Evolutionary conservation across 2,329 filamentous ascomycete genomes (phyloP).

Genomic region (Colletotrichum caudatum): DNA sequence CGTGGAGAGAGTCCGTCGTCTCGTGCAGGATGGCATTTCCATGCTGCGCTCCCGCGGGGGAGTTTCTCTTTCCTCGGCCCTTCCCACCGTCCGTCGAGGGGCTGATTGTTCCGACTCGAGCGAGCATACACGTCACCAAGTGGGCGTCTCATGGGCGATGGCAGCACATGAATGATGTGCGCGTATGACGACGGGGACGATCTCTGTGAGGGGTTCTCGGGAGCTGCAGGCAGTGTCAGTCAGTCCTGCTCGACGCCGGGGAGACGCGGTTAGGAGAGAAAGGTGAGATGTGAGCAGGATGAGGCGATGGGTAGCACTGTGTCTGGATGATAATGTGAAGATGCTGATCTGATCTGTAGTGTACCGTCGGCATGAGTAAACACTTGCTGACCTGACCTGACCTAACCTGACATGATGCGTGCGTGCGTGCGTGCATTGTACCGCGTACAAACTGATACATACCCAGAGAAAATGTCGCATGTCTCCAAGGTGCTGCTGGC

Average conservation of each 20-base stretch:
- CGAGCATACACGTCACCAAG: neutral
- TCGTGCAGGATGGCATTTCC: constrained; percentile 5
- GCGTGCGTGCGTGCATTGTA: neutral
- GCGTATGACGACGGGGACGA: constrained; percentile 35
- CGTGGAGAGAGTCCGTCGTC: neutral
- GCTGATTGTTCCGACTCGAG: neutral
- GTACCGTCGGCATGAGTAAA: neutral
- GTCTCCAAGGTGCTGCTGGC: constrained; percentile 2
- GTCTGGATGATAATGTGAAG: neutral
- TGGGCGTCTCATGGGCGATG: neutral
- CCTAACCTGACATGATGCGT: no score
- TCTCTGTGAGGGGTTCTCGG: constrained; percentile 22
- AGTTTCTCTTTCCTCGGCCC: neutral
- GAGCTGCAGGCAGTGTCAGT: neutral
- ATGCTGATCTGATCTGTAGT: neutral
- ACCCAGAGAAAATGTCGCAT: neutral
- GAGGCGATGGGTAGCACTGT: constrained; percentile 5
- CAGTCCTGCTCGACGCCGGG: neutral
- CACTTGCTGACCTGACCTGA: neutral
- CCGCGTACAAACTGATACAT: neutral
- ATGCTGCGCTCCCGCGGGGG: constrained; percentile 11
- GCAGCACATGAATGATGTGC: constrained; percentile 37
- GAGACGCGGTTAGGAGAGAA: neutral
- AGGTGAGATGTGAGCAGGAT: constrained; percentile 1
- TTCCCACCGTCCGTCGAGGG: neutral